These are phyloP conservation scores for Esteya vermicola DNA, from an alignment of 2,329 filamentous ascomycete genomes.

Conservation along the genomic window DNA sequence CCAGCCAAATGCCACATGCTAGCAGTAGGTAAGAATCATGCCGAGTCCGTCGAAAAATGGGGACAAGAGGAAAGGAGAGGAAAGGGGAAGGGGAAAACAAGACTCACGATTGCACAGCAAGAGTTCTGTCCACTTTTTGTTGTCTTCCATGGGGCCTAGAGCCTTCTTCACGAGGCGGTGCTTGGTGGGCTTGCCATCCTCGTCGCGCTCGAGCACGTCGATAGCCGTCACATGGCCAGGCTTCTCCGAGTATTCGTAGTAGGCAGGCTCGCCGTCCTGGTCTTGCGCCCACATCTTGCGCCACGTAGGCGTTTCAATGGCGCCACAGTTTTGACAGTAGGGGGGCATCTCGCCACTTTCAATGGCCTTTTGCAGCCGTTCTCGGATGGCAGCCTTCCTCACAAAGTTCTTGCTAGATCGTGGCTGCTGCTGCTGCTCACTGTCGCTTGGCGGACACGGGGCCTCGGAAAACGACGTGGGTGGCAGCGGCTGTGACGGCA, in stretches of 20 bases:
- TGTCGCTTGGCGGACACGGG: constrained; percentile 29
- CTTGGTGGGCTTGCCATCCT: constrained; percentile 44
- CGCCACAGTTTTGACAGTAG: constrained; percentile 84
- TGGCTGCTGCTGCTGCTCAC: constrained; percentile 20
- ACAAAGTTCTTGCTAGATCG: constrained; percentile 49
- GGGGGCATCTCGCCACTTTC: constrained; percentile 72
- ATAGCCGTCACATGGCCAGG: constrained; percentile 63
- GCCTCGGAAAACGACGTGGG: constrained; percentile 22
- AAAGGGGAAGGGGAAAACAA: too few species aligned
- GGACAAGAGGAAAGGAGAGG: neutral
- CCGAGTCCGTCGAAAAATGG: neutral
- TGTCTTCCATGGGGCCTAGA: constrained; percentile 46
- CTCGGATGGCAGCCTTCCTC: constrained; percentile 47
- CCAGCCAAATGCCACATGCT: constrained; percentile 89
- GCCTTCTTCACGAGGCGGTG: constrained; percentile 72
- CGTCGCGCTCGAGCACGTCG: constrained; percentile 49
- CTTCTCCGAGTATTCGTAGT: constrained; percentile 58
- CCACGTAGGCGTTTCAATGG: constrained; percentile 94
- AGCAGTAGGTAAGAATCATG: constrained; percentile 4
- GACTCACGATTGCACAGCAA: constrained; percentile 80
- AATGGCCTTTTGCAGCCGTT: constrained; percentile 49
- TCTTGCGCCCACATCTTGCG: constrained; percentile 80
- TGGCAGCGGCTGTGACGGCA: constrained; percentile 14
- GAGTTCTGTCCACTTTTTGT: constrained; percentile 53
- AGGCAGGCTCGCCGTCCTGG: constrained; percentile 52